phyloP scores from a whole-genome alignment of 2,329 filamentous ascomycete species.

The Exophiala viscosa region DNA sequence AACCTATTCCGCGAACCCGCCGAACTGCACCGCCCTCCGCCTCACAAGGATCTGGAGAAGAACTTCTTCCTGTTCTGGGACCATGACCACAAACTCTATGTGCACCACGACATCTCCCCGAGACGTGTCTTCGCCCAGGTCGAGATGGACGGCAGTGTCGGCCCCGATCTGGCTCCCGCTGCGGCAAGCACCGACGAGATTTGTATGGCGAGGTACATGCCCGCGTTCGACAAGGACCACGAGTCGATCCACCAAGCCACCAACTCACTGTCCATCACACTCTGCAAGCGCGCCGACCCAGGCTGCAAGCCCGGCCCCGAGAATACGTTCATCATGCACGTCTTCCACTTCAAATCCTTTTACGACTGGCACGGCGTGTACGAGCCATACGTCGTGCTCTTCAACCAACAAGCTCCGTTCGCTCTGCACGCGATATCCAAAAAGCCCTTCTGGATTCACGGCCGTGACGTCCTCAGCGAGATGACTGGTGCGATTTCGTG shows the following conservation, averaged over 20 bases:
- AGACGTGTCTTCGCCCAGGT: slow-evolving; percentile 50
- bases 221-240: slow-evolving; percentile 32
- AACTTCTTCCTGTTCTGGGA: slow-evolving; percentile 65
- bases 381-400: slow-evolving; percentile 25
- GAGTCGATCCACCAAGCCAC: slow-evolving; percentile 58
- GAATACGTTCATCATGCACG: slow-evolving; percentile 55
- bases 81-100: slow-evolving; percentile 42
- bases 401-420: slow-evolving; percentile 20
- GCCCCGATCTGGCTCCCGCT: slow-evolving; percentile 44
- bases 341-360: slow-evolving; percentile 55
- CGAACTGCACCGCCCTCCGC: slow-evolving; percentile 53
- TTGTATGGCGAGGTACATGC: slow-evolving; percentile 49
- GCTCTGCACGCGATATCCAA: slow-evolving; percentile 20
- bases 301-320: slow-evolving; percentile 40
- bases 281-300: slow-evolving; percentile 49
- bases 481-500: no score
- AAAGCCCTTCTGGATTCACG: slow-evolving; percentile 54
- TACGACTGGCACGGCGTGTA: slow-evolving; percentile 41
- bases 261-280: slow-evolving; percentile 55
- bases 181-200: slow-evolving; percentile 38
- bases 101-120: slow-evolving; percentile 50
- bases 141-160: slow-evolving; percentile 43
- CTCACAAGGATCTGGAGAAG: slow-evolving; percentile 52
- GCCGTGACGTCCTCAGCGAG: slow-evolving; percentile 26
- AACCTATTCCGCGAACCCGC: slow-evolving; percentile 41